A percentile compares a stretch with the other conserved stretches of the same genome.
These are phyloP conservation scores for Malania oleifera DNA, from an alignment of 164 flowering plant species.

Conservation along the genomic window DNA sequence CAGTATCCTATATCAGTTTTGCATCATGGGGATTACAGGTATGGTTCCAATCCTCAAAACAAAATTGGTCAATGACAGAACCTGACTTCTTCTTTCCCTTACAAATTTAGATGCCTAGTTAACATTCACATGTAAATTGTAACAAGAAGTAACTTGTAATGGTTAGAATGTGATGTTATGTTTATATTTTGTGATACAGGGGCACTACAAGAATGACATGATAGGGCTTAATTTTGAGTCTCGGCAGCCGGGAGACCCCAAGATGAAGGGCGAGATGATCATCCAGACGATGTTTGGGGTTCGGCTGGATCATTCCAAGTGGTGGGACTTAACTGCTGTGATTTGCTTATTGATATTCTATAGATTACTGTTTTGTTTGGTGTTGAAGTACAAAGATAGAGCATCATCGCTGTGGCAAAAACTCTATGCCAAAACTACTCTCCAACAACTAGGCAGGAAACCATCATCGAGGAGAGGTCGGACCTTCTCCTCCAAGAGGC, in stretches of 20 bases:
- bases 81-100: too few species aligned
- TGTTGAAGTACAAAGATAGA: constrained; percentile 1
- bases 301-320: background rate
- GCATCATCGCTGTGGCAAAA: background rate
- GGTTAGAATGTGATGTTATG: too few species aligned
- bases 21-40: constrained; percentile 11
- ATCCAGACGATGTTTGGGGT: background rate
- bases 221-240: background rate
- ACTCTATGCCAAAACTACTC: background rate
- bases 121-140: too few species aligned
- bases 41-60: background rate
- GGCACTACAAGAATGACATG: background rate
- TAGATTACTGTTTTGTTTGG: too few species aligned
- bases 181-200: too few species aligned
- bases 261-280: background rate
- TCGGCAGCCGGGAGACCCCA: background rate
- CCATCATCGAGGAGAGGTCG: background rate
- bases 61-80: too few species aligned
- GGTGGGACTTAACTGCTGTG: too few species aligned
- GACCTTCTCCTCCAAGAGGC: too few species aligned
- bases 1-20: background rate
- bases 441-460: background rate
- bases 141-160: too few species aligned
- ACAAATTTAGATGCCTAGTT: too few species aligned
- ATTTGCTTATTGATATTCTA: too few species aligned